Percentiles rank a stretch among this genome's conserved stretches.
Evolutionary conservation across 2,329 filamentous ascomycete species (phyloP).

Genomic region (Colletotrichum endophyticum): DNA sequence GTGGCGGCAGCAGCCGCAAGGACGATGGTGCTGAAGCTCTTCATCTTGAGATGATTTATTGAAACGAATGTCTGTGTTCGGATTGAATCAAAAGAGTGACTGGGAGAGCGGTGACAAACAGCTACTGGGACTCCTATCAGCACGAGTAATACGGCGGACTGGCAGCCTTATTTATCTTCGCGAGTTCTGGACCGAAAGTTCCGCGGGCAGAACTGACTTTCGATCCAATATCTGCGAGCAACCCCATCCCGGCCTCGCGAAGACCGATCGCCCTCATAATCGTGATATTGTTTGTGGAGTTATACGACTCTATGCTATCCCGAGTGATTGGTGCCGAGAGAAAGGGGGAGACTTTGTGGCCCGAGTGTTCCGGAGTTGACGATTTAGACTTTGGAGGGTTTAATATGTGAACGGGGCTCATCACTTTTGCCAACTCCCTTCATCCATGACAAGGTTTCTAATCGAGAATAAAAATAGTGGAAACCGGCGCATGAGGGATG

Average conservation of each 20-base stretch:
- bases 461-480: neutral
- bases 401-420: conserved; percentile 7
- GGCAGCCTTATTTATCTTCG: neutral
- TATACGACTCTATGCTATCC: neutral
- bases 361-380: neutral
- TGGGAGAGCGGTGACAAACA: neutral
- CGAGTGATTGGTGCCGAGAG: neutral
- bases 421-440: neutral
- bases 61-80: neutral
- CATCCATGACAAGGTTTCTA: conserved; percentile 12
- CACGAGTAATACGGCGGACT: neutral
- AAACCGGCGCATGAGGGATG: neutral
- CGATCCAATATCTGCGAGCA: neutral
- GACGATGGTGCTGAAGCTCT: conserved; percentile 9
- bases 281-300: neutral
- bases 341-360: neutral
- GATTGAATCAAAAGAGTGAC: neutral
- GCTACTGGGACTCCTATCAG: neutral
- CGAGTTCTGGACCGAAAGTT: neutral
- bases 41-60: neutral
- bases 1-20: conserved; percentile 1
- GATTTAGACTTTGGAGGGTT: conserved; percentile 1
- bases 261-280: neutral
- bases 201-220: neutral
- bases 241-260: neutral